Base-by-base conservation (phyloP, 2,329 filamentous ascomycete species). In the Trichophyton verrucosum region DNA sequence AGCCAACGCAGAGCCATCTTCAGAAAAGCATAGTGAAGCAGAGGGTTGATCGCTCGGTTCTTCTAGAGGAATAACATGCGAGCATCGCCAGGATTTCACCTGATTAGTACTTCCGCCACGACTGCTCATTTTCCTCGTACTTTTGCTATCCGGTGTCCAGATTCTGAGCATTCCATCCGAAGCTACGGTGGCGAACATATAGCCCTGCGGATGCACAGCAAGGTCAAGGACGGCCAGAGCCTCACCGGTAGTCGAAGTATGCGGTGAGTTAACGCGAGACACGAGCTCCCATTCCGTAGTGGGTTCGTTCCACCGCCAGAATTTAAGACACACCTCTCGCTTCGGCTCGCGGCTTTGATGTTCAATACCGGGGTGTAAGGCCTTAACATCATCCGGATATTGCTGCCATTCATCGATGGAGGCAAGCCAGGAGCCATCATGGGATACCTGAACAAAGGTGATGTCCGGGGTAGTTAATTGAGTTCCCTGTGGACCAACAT, bases 401-500 rank as follows among this genome's bases (percentile, higher is more conserved):
- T 91, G 91, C 58, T 82, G 81, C 94, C 94, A 99, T 68, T 91
- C 88, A 70, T 99, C 94, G 1, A 95, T 82, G 1, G 90, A 96
- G 3, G 88, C 91, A 61, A 99, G 81, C 91, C 92, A 97, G 65
- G 84, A 81, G 17, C 92, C 92, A 69, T 97, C 87, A 57, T 81
- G 77, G 49, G 88, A 92, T 66, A 94, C 84, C 49, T 86, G 82
- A 58, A 97, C 77, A 61, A 87, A 82, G 5, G 83, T 86, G 55
- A 96, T 82, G 63, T 87, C 83, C 0, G 94, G 92, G 66, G 96
- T 88, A 13, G 83, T 80, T 57, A 97, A 83, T 3, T 82, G 80
- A 58, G 83, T 81, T 3, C 88, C 85, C 65, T 87, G 86, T 13
- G 86, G 86, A 6, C 86, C 87, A 46, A 87, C 79, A 67, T 90